Evolutionary conservation across 106 monocot species (phyloP), one percentile per base, ranked within the genome.

Genomic region (Hemerocallis citrina): DNA sequence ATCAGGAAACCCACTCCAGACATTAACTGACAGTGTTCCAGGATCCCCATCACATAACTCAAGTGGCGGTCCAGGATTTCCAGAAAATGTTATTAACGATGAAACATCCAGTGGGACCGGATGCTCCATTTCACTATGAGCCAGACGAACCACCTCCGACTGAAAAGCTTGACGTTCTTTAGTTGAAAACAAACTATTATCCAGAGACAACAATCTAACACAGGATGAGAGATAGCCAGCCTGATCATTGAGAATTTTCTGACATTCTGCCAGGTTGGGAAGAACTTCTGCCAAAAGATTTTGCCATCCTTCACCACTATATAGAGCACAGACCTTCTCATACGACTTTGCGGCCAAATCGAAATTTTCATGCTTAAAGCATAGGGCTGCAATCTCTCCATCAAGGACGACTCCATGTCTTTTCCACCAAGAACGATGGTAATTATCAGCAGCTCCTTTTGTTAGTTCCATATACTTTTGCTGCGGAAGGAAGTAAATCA

Each of bases 1-100:
- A 79, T 88, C 84, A 66, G 96, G 90, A 77, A 96, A 96, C 15
- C 90, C 91, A 72, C 91, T 96, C 96, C 96, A 96, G 1, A 96
- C 77, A 33, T 79, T 77, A 36, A 96, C 86, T 28, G 80, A 77
- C 52, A 96, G 34, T 52, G 70, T 78, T 23, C 96, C 96, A 56
- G 90, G 84, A 34, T 96, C 96, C 43, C 87, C 81, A 71, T 96
- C 91, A 79, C 90, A 84, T 56, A 96, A 65, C 57, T 96, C 87
- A 43, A 87, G 79, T 60, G 86, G 86, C 52, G 84, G 91, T 21
- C 90, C 87, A 47, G 79, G 84, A 59, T 76, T 84, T 62, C 96
- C 96, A 65, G 86, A 84, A 77, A 98, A 98, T 29, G 87, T 87
- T 50, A 98, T 88, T 29, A 98, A 59, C 19, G 81, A 91, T 40